phyloP scores from a whole-genome alignment of 768 basidiomycete genomes.

The Boletus huronensis region DNA sequence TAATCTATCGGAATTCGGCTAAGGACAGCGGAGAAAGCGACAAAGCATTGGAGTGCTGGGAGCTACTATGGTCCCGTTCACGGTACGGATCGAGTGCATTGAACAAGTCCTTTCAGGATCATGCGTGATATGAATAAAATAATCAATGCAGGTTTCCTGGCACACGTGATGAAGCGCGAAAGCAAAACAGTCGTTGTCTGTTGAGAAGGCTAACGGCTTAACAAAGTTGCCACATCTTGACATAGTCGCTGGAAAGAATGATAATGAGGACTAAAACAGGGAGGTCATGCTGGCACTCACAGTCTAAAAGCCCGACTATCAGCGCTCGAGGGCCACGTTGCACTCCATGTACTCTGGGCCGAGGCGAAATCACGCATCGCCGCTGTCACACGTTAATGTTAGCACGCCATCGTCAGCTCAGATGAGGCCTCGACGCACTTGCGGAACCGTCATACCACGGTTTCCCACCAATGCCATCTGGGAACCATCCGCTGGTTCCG shows the following conservation, averaged over 20 bases:
- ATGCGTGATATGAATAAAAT: neutral
- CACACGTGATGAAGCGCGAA: neutral
- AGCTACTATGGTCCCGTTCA: neutral
- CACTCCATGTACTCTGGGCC: constrained; percentile 62
- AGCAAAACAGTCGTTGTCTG: neutral
- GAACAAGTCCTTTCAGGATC: neutral
- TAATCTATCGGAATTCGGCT: neutral
- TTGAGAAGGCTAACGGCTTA: neutral
- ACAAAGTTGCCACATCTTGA: constrained; percentile 35
- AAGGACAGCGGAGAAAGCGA: neutral
- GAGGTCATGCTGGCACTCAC: constrained; percentile 29
- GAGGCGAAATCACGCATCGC: constrained; percentile 71
- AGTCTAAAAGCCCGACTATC: constrained; percentile 67
- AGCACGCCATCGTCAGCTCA: constrained; percentile 18
- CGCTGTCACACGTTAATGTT: constrained; percentile 17
- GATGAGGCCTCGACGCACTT: constrained; percentile 35
- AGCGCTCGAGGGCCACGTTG: constrained; percentile 67
- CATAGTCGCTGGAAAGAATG: constrained; percentile 23
- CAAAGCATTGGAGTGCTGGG: neutral
- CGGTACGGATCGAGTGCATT: neutral
- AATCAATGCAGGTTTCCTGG: neutral
- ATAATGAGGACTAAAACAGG: neutral
- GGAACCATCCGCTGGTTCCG: constrained; percentile 61
- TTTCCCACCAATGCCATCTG: constrained; percentile 49
- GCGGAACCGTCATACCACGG: constrained; percentile 59